phyloP scores from a whole-genome alignment of 108 stramenopile genomes.

The Cylindrotheca fusiformis region DNA sequence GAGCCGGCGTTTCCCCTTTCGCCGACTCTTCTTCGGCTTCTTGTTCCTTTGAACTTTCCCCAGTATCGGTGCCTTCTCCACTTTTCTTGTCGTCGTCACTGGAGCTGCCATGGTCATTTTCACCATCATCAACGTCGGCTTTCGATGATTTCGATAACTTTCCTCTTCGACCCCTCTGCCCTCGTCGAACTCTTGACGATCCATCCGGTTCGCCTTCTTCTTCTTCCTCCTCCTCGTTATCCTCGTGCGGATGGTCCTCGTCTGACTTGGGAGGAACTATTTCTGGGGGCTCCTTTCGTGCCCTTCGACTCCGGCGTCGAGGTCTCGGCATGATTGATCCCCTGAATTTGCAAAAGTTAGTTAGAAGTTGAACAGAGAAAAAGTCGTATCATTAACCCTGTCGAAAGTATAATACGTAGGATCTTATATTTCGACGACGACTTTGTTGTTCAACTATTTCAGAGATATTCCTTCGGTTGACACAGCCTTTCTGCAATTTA shows the following conservation, averaged over 20 bases:
- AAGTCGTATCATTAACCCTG: no score
- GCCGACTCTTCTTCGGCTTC: constrained; percentile 9
- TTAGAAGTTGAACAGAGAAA: no score
- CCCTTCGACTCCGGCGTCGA: constrained; percentile 30
- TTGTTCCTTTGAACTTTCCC: not conserved
- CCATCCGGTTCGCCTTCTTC: constrained; percentile 7
- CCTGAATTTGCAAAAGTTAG: no score
- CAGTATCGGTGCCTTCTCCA: not conserved
- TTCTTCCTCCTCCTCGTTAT: constrained; percentile 1
- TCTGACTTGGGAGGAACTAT: constrained; percentile 26
- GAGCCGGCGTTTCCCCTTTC: not conserved
- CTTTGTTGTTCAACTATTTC: no score
- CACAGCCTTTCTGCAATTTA: no score
- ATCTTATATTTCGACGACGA: no score
- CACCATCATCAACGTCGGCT: constrained; percentile 1
- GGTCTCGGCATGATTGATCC: no score
- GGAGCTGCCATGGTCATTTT: not conserved
- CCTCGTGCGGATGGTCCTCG: constrained; percentile 11
- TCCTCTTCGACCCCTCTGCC: not conserved
- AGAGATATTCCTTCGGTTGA: no score
- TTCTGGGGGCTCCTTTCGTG: constrained; percentile 23
- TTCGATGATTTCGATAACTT: not conserved
- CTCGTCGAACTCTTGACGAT: not conserved
- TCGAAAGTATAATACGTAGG: no score
- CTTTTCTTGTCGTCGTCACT: constrained; percentile 1